Conservation (phyloP, 2,329 filamentous ascomycete genomes). For the Penicillium sp. region DNA sequence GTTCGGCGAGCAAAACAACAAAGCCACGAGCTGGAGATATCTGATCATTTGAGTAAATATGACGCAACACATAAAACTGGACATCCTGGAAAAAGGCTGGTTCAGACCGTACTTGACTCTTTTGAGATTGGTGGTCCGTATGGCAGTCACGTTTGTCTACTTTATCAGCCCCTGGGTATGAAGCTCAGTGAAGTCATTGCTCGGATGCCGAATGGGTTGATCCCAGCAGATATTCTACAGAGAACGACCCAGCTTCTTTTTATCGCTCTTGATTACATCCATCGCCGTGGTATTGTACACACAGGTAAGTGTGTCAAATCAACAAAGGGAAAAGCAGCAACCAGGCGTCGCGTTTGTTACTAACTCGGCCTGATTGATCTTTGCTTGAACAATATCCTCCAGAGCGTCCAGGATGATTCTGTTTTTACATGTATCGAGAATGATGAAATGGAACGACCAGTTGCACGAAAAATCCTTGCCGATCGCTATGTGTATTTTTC, state of each 20-base stretch:
- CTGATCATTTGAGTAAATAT: background rate
- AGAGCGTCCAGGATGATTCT: slow-evolving; percentile 37
- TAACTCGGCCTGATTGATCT: slow-evolving; percentile 30
- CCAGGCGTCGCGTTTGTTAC: background rate
- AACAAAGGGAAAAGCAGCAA: background rate
- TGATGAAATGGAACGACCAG: slow-evolving; percentile 36
- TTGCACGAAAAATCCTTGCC: slow-evolving; percentile 36
- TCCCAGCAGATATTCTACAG: background rate
- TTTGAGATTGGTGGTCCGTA: background rate
- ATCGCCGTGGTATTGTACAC: background rate
- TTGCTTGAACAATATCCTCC: slow-evolving; percentile 47
- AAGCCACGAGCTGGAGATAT: background rate
- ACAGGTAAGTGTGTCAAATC: background rate
- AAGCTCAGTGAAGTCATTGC: background rate
- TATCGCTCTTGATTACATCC: background rate
- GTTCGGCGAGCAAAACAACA: background rate
- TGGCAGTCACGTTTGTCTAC: background rate
- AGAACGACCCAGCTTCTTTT: background rate
- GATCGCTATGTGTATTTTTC: slow-evolving; percentile 29
- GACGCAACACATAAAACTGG: background rate
- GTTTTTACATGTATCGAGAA: slow-evolving; percentile 40
- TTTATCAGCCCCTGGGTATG: slow-evolving; percentile 2
- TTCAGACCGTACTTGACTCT: slow-evolving; percentile 1
- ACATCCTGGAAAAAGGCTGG: background rate
- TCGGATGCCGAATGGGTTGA: background rate